Percentiles rank a stretch among this genome's conserved stretches.
phyloP scores from a whole-genome alignment of 306 rosid species.

The Cicer cuneatum region DNA sequence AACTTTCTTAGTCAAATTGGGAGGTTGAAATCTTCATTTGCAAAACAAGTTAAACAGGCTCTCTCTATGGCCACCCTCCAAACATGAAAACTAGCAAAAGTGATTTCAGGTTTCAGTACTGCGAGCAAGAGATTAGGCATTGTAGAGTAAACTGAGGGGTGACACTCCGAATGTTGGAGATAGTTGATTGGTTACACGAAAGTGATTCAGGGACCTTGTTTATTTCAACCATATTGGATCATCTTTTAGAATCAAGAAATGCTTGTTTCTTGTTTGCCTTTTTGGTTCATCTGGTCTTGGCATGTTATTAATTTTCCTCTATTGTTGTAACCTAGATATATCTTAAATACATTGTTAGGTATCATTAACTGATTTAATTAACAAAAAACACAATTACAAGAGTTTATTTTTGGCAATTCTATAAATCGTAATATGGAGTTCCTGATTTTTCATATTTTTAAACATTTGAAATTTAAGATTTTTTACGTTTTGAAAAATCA shows the following conservation, averaged over 20 bases:
- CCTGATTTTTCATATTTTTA: no score
- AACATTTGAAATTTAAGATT: no score
- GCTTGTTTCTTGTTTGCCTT: constrained; percentile 21
- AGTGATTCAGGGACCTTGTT: background rate
- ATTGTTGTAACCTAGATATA: background rate
- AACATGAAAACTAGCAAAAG: constrained; percentile 27
- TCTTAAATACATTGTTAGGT: constrained; percentile 19
- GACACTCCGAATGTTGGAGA: background rate
- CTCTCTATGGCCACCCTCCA: constrained; percentile 30
- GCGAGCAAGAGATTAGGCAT: constrained; percentile 13
- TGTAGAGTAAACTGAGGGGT: constrained; percentile 9
- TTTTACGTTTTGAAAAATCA: no score
- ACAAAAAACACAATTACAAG: no score
- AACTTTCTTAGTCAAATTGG: constrained; percentile 25
- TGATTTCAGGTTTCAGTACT: constrained; percentile 7
- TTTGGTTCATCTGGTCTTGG: background rate
- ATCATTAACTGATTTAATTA: background rate
- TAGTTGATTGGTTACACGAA: constrained; percentile 7
- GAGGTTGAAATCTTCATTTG: constrained; percentile 37
- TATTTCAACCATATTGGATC: constrained; percentile 16
- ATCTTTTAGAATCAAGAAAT: constrained; percentile 32
- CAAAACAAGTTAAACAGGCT: constrained; percentile 28
- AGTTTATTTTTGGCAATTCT: no score
- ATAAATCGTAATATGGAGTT: no score
- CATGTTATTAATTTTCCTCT: background rate